Evolutionary conservation across 2,329 filamentous ascomycete genomes (phyloP), one percentile per base, ranked within the genome.

Genomic region (Talaromyces rugulosus): DNA sequence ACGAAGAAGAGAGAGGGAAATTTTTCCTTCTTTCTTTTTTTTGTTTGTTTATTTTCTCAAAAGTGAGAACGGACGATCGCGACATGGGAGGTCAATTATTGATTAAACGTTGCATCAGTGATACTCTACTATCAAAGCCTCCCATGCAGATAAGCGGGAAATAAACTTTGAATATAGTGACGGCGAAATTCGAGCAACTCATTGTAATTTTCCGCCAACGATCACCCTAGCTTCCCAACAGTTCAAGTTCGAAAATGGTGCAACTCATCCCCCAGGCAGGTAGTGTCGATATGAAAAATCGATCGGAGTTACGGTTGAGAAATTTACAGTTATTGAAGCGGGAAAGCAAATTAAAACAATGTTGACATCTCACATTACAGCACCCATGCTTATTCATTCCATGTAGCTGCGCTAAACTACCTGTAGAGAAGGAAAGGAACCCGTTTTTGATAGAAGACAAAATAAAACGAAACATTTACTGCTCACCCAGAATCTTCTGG

Each of bases 401-500:
- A 62, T 62, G 61, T 62, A 62, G 61, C 57, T 62, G 61, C 56
- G 61, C 61, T 62, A 62, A 56, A 62, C 61, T 62, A 62, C 56
- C 54, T 42, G 61, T 62, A 56, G 50, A 58, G 61, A 62, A 51
- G 55, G 52, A 50, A 52, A 34, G 47, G 47, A 52, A 36, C 56
- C 56, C 56, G 28, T 34, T 58, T 58, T 58, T 58, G 56, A 58
- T 40, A 58, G 44, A 58, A 58, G 56, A 58, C 55, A 51, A 61
- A 56, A 50, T 36, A 65, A 23, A 47, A 18, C 44, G 27, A 56
- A 62, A 42, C 64, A 62, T 74, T 75, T 83, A 85, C 68, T 82
- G 76, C 75, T 84, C 81, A 71, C 78, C 72, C 68, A 85, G 73
- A 69, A 81, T 77, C 69, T 77, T 73, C 61, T 78, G 71, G 82